Percentiles rank a stretch among this genome's conserved stretches.
These are phyloP conservation scores for Chamaecyparis obtusa DNA, from an alignment of 75 land plant species.

Conservation along the genomic window DNA sequence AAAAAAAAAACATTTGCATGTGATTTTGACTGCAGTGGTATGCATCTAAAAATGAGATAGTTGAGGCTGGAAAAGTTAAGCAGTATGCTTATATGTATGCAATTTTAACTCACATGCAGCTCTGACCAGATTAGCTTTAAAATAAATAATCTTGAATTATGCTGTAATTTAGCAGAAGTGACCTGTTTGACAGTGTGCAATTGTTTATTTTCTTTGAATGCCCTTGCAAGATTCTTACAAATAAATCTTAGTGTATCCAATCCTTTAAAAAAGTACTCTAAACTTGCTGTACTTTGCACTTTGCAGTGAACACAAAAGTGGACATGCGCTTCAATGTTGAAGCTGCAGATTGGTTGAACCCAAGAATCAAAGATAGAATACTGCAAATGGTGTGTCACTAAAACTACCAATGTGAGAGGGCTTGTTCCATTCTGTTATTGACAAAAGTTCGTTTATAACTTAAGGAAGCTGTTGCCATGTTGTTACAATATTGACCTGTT, in stretches of 20 bases:
- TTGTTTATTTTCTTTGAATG: background rate
- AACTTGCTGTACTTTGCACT: conserved; percentile 7
- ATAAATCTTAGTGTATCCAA: background rate
- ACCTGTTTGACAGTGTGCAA: conserved; percentile 1
- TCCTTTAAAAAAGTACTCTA: background rate
- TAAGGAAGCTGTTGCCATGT: background rate
- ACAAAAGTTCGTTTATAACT: background rate
- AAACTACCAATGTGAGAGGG: conserved; percentile 13
- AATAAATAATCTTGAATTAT: background rate
- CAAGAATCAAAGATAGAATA: conserved; percentile 63
- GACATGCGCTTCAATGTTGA: conserved; percentile 99
- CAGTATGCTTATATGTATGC: background rate
- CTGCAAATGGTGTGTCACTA: conserved; percentile 66
- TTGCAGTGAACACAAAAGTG: conserved; percentile 94
- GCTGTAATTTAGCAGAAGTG: background rate
- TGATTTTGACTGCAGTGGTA: background rate
- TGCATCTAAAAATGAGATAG: background rate
- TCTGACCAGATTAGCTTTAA: background rate
- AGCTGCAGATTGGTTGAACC: conserved; percentile 82
- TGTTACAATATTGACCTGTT: background rate
- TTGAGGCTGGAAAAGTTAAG: background rate
- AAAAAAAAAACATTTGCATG: background rate
- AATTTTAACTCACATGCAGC: background rate
- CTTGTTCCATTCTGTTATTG: background rate
- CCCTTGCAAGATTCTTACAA: background rate